Evolutionary conservation across 2,329 filamentous ascomycete genomes (phyloP).

Genomic region (Aspergillus spinulosporus): DNA sequence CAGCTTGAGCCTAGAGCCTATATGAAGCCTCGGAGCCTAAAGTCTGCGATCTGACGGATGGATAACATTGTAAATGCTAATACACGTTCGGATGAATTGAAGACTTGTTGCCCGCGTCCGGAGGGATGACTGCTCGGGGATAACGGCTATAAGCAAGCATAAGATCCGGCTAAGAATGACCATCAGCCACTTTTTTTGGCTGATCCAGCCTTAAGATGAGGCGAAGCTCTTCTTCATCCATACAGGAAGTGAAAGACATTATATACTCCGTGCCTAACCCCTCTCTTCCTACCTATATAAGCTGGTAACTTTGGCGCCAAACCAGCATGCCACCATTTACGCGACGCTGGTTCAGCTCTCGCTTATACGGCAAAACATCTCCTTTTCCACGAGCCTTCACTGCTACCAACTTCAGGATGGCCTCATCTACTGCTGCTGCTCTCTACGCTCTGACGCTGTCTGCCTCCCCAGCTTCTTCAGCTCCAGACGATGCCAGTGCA

Average conservation of each 20-base stretch:
- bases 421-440: constrained; percentile 37
- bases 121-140: not conserved
- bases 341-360: constrained; percentile 25
- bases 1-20: no score
- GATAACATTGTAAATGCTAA: not conserved
- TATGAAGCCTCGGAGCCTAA: not conserved
- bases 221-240: not conserved
- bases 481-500: constrained; percentile 41
- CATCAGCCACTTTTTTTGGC: not conserved
- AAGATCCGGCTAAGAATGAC: not conserved
- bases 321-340: constrained; percentile 17
- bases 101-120: not conserved
- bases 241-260: not conserved
- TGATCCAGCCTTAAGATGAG: not conserved
- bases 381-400: constrained; percentile 15
- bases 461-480: constrained; percentile 32
- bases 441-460: constrained; percentile 46
- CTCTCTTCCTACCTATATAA: not conserved
- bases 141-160: constrained; percentile 9
- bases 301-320: not conserved
- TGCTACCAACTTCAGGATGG: constrained; percentile 35
- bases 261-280: not conserved
- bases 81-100: constrained; percentile 1
- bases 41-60: not conserved
- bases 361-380: constrained; percentile 15